These are phyloP conservation scores for Pilasporangium apinafurcum DNA, from an alignment of 352 stramenopile genomes.

Conservation along the genomic window DNA sequence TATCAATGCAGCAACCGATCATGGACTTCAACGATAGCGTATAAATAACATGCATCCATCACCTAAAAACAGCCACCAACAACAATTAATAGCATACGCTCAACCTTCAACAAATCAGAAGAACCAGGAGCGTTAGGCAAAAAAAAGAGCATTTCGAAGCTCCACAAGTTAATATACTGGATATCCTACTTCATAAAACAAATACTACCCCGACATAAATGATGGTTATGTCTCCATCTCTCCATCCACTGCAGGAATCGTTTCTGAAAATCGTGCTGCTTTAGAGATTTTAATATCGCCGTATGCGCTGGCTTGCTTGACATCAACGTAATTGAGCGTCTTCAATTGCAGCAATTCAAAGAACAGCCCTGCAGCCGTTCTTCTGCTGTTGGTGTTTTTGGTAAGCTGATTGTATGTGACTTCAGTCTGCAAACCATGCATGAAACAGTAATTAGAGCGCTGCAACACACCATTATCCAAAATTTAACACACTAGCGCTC, in stretches of 20 bases:
- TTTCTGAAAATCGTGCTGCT: slow-evolving; percentile 55
- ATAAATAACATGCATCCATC: too few species aligned
- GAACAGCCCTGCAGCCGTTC: slow-evolving; percentile 92
- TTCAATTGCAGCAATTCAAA: slow-evolving; percentile 98
- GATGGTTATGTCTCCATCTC: slow-evolving; percentile 10
- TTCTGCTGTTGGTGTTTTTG: slow-evolving; percentile 69
- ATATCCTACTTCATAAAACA: slow-evolving; percentile 1
- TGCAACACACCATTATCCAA: neutral
- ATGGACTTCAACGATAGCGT: neutral
- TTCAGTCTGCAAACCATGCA: slow-evolving; percentile 23
- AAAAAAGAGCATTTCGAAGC: too few species aligned
- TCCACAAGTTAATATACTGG: too few species aligned
- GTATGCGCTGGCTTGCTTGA: slow-evolving; percentile 91
- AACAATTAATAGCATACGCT: too few species aligned
- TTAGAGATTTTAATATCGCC: slow-evolving; percentile 92
- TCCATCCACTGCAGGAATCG: slow-evolving; percentile 75
- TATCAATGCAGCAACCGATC: slow-evolving; percentile 1
- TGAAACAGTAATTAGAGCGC: too few species aligned
- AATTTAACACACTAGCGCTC: neutral
- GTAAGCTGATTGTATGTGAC: slow-evolving; percentile 86
- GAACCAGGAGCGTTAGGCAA: too few species aligned
- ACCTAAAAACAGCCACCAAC: too few species aligned
- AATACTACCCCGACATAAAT: slow-evolving; percentile 3
- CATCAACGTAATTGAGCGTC: slow-evolving; percentile 95
- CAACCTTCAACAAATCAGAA: too few species aligned